phyloP scores from a whole-genome alignment of 306 rosid species.

The Vicia faba region DNA sequence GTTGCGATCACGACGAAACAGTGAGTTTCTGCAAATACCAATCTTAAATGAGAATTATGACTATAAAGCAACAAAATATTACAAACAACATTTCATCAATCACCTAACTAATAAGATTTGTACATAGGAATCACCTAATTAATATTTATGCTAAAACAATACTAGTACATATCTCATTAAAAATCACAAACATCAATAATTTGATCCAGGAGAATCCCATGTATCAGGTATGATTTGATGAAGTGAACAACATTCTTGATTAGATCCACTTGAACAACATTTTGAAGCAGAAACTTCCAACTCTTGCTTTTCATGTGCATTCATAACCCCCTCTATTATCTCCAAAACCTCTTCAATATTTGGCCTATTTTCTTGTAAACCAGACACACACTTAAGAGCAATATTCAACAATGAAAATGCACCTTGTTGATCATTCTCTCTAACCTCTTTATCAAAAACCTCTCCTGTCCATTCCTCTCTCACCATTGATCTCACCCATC shows the following conservation, averaged over 20 bases:
- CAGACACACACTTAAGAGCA: constrained; percentile 60
- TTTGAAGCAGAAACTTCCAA: constrained; percentile 10
- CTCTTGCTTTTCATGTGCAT: constrained; percentile 49
- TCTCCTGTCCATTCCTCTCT: constrained; percentile 89
- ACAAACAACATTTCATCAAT: constrained; percentile 16
- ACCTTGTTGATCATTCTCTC: constrained; percentile 47
- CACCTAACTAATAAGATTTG: constrained; percentile 7
- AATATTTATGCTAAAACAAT: constrained; percentile 10
- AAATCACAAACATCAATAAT: constrained; percentile 41
- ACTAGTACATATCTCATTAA: neutral
- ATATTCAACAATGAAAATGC: constrained; percentile 41
- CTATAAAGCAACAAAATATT: constrained; percentile 15
- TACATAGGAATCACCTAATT: constrained; percentile 6
- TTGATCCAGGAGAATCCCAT: constrained; percentile 79
- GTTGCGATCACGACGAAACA: no score
- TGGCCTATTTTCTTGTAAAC: constrained; percentile 58
- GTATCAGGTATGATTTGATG: constrained; percentile 64
- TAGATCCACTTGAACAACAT: constrained; percentile 35
- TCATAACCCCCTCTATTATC: constrained; percentile 56
- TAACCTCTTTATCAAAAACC: constrained; percentile 68
- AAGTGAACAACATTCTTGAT: constrained; percentile 49
- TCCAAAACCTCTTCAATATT: constrained; percentile 47
- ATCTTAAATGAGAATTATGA: no score
- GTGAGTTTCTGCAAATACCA: no score
- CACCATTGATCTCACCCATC: constrained; percentile 77